phyloP scores from a whole-genome alignment of 2,329 filamentous ascomycete species.

The Beauveria sp. region DNA sequence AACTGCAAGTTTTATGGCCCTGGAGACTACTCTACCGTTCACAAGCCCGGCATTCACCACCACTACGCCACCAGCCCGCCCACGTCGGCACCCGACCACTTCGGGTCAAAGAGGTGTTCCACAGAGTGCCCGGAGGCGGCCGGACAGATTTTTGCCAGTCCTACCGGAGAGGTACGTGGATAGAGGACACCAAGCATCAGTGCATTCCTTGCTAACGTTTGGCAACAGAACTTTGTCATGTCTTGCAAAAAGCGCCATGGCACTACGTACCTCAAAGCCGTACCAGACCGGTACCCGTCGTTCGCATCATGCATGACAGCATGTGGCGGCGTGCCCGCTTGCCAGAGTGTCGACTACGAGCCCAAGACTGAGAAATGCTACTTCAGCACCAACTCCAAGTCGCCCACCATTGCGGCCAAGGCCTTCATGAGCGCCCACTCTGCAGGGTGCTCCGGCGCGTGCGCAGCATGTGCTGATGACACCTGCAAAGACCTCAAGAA shows the following conservation, averaged over 20 bases:
- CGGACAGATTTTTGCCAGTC: constrained; percentile 8
- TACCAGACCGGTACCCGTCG: background rate
- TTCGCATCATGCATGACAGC: constrained; percentile 12
- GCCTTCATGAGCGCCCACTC: constrained; percentile 16
- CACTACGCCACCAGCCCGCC: constrained; percentile 12
- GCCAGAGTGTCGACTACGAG: constrained; percentile 15
- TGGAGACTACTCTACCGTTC: constrained; percentile 9
- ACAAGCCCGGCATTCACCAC: constrained; percentile 3
- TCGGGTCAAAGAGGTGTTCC: constrained; percentile 13
- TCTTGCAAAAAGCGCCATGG: constrained; percentile 14
- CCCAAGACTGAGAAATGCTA: constrained; percentile 13
- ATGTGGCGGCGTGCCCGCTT: constrained; percentile 13
- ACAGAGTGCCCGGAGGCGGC: constrained; percentile 14
- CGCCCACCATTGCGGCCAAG: constrained; percentile 12
- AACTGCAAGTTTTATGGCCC: constrained; percentile 16
- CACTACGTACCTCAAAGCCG: constrained; percentile 11
- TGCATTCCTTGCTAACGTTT: background rate
- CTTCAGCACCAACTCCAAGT: constrained; percentile 11
- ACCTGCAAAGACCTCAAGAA: background rate
- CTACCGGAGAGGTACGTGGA: constrained; percentile 11
- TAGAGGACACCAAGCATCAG: background rate
- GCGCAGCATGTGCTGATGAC: background rate
- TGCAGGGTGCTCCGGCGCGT: constrained; percentile 11
- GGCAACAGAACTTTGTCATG: constrained; percentile 13
- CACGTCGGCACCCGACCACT: constrained; percentile 3